Evolutionary conservation across 2,329 filamentous ascomycete genomes (phyloP).

Genomic region (Arachnomyces sp.): DNA sequence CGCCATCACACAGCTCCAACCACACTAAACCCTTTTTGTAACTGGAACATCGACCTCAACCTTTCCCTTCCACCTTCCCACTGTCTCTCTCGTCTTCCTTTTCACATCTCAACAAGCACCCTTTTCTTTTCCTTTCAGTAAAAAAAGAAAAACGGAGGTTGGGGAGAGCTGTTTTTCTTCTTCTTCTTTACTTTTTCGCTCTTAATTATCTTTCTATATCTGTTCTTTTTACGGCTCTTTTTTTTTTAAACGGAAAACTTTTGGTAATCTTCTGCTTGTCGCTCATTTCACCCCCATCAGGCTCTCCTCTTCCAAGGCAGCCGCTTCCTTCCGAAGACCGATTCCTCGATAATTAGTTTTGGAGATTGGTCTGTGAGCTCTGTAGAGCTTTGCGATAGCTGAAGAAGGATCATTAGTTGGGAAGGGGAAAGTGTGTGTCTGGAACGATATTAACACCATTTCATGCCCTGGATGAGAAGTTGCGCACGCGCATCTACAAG

Average conservation of each 20-base stretch:
- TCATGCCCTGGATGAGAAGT: constrained; percentile 1
- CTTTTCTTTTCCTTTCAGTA: not conserved
- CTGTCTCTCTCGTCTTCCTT: not conserved
- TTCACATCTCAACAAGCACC: not conserved
- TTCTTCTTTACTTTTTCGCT: constrained; percentile 2
- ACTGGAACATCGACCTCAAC: not conserved
- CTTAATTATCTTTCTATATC: constrained; percentile 2
- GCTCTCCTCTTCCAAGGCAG: not conserved
- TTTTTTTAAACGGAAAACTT: constrained; percentile 3
- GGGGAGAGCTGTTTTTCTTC: constrained; percentile 1
- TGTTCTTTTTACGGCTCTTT: constrained; percentile 8
- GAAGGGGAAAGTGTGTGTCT: not conserved
- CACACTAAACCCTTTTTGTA: not conserved
- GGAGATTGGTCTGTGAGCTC: not conserved
- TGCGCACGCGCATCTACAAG: not conserved
- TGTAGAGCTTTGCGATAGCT: not conserved
- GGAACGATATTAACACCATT: not conserved
- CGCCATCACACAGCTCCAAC: too few relatives aligned
- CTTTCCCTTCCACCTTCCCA: not conserved
- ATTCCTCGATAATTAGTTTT: not conserved
- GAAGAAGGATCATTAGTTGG: too few relatives aligned
- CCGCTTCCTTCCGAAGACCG: not conserved
- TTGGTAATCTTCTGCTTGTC: constrained; percentile 4
- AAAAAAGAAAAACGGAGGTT: too few relatives aligned
- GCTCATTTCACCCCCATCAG: constrained; percentile 1